Evolutionary conservation across 225 moss, liverwort and hornwort genomes (phyloP).

Genomic region (Marchantia polymorpha): DNA sequence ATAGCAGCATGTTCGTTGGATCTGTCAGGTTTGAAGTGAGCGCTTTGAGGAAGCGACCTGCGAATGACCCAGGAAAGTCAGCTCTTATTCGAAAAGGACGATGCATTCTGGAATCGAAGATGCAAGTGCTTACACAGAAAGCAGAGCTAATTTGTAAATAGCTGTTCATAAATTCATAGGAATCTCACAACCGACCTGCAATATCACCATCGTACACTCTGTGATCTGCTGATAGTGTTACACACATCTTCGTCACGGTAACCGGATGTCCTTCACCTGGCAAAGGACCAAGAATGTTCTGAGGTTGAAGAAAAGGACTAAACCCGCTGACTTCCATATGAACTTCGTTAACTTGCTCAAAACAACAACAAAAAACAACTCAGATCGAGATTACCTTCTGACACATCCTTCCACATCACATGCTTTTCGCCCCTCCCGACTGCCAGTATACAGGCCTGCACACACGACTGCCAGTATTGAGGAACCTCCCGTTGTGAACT

Average conservation of each 20-base stretch:
- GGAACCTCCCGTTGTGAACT: neutral
- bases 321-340: no score
- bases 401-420: conserved; percentile 66
- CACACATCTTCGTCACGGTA: conserved; percentile 74
- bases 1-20: conserved; percentile 82
- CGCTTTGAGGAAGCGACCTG: conserved; percentile 81
- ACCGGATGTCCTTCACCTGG: conserved; percentile 56
- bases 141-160: neutral
- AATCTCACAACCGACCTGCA: conserved; percentile 50
- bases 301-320: neutral
- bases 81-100: neutral
- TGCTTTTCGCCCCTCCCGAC: conserved; percentile 75
- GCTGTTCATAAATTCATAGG: neutral
- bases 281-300: neutral
- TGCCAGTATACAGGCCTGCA: conserved; percentile 87
- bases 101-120: neutral
- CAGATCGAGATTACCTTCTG: conserved; percentile 35
- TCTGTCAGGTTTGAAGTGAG: conserved; percentile 68
- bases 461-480: neutral
- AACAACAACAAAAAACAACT: no score
- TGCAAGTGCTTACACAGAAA: neutral
- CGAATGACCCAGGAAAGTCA: conserved; percentile 10
- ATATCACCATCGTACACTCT: conserved; percentile 78
- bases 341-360: neutral
- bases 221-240: conserved; percentile 86